Percentiles rank a stretch among this genome's conserved stretches.
Conservation (phyloP, 2,329 filamentous ascomycete species). For the Claviceps sp. region DNA sequence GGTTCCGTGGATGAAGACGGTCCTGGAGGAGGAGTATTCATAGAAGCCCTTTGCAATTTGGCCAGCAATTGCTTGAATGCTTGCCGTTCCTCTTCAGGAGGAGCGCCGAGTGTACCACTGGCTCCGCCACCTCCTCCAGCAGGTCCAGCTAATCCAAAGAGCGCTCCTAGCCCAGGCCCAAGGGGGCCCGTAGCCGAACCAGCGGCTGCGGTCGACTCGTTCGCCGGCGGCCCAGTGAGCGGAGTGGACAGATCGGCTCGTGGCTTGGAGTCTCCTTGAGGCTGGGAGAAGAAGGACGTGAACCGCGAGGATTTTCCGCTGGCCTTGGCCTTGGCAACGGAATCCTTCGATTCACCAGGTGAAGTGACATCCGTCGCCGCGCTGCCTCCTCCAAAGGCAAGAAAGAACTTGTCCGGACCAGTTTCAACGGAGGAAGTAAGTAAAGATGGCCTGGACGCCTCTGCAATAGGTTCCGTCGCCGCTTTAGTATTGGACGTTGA, state of each 20-base stretch:
- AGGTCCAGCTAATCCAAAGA: constrained; percentile 1
- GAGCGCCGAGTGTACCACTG: background rate
- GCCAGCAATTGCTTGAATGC: constrained; percentile 73
- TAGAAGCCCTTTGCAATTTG: constrained; percentile 56
- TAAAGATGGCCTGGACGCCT: constrained; percentile 39
- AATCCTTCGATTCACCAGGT: constrained; percentile 32
- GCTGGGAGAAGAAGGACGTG: constrained; percentile 56
- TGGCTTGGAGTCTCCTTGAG: constrained; percentile 36
- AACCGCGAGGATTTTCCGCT: constrained; percentile 66
- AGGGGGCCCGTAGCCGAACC: constrained; percentile 3
- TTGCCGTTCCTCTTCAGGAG: constrained; percentile 60
- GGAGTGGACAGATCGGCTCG: constrained; percentile 36
- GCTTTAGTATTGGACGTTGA: constrained; percentile 15
- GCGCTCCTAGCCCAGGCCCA: constrained; percentile 2
- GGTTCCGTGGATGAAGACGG: constrained; percentile 30
- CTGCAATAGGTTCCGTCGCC: constrained; percentile 23
- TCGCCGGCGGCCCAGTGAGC: constrained; percentile 18
- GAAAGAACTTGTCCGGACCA: constrained; percentile 68
- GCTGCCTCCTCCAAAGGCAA: constrained; percentile 33
- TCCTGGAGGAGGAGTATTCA: constrained; percentile 31
- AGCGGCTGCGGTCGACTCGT: constrained; percentile 3
- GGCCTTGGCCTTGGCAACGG: constrained; percentile 38
- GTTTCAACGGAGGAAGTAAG: constrained; percentile 51
- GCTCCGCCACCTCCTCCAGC: background rate
- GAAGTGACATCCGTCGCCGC: constrained; percentile 34